Conservation (phyloP, 441 rosid species). For the Euphorbia celastroides region DNA sequence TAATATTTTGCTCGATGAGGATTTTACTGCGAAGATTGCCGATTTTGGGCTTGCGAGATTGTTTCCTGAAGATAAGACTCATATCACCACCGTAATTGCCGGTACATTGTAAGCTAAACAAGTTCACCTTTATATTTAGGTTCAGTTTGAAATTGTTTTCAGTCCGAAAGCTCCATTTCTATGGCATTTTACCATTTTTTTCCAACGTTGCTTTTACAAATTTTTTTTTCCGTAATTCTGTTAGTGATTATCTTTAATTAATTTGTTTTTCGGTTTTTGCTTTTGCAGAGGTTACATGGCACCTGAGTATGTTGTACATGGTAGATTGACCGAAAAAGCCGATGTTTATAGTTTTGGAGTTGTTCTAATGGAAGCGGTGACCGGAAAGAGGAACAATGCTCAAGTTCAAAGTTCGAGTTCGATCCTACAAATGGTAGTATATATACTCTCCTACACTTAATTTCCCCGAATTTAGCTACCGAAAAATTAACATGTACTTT, state of each 20-base stretch:
- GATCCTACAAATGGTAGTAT: slow-evolving; percentile 51
- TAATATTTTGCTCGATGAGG: slow-evolving; percentile 61
- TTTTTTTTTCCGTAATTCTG: too few relatives aligned
- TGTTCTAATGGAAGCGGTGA: slow-evolving; percentile 55
- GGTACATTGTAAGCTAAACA: slow-evolving; percentile 65
- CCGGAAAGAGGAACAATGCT: slow-evolving; percentile 47
- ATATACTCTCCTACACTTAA: slow-evolving; percentile 10
- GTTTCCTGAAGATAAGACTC: slow-evolving; percentile 65
- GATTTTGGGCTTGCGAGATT: slow-evolving; percentile 87
- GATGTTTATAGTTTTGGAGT: slow-evolving; percentile 87
- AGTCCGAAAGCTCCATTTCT: too few relatives aligned
- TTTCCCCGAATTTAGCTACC: neutral
- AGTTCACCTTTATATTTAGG: neutral
- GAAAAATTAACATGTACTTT: neutral
- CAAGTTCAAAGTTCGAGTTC: slow-evolving; percentile 36
- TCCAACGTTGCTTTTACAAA: too few relatives aligned
- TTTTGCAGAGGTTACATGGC: slow-evolving; percentile 82
- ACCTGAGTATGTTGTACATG: slow-evolving; percentile 72
- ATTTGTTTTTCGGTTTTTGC: slow-evolving; percentile 4
- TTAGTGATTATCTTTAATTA: neutral
- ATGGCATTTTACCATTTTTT: too few relatives aligned
- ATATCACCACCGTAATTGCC: slow-evolving; percentile 69
- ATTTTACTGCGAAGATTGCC: slow-evolving; percentile 64
- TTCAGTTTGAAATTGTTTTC: too few relatives aligned
- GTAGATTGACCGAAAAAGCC: slow-evolving; percentile 75